phyloP scores from a whole-genome alignment of 805 yeast species.

The Candida wancherniae region DNA sequence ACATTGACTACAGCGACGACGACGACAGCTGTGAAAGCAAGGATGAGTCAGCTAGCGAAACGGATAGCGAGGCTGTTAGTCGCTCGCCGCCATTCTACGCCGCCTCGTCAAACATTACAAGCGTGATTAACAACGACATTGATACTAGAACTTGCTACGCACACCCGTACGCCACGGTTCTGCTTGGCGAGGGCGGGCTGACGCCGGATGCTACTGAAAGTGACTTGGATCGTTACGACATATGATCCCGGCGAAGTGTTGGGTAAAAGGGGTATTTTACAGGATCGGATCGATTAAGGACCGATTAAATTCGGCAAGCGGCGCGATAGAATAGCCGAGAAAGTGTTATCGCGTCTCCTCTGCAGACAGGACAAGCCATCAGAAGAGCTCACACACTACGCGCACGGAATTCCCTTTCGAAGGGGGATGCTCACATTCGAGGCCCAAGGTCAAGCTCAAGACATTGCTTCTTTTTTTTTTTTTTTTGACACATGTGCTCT shows the following conservation, averaged over 20 bases:
- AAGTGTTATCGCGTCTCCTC: too few species aligned
- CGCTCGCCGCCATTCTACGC: slow-evolving; percentile 24
- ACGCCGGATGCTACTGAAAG: slow-evolving; percentile 10
- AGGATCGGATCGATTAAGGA: too few species aligned
- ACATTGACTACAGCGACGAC: slow-evolving; percentile 27
- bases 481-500: too few species aligned
- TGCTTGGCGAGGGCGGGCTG: slow-evolving; percentile 12
- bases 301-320: too few species aligned
- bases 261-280: too few species aligned
- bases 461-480: too few species aligned
- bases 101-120: slow-evolving; percentile 26
- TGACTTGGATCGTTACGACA: slow-evolving; percentile 8
- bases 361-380: too few species aligned
- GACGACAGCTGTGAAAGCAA: slow-evolving; percentile 22
- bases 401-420: too few species aligned
- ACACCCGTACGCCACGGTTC: slow-evolving; percentile 39
- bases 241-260: neutral
- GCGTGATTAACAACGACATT: slow-evolving; percentile 24
- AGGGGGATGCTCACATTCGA: too few species aligned
- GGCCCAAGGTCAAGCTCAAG: too few species aligned
- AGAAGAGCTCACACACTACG: too few species aligned
- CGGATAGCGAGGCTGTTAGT: slow-evolving; percentile 1
- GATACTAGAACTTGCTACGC: slow-evolving; percentile 40
- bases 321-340: too few species aligned
- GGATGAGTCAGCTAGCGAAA: neutral